A percentile compares a stretch with the other conserved stretches of the same genome.
Conservation (phyloP, 2,329 filamentous ascomycete species). For the Penicillium corylophilum region DNA sequence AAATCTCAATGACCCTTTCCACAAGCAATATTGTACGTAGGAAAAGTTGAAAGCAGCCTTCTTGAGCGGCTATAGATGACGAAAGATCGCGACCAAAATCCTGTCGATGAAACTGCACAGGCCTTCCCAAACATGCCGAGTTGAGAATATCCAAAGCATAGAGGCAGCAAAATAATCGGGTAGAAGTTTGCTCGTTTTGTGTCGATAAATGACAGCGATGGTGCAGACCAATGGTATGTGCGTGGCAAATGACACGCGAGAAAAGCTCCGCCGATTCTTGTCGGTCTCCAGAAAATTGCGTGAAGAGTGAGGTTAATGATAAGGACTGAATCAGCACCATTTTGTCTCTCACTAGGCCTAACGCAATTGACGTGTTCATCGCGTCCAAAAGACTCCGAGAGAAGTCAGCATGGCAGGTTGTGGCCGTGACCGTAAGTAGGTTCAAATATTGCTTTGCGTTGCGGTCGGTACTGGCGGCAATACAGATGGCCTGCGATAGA, state of each 20-base stretch:
- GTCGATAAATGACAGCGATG: not conserved
- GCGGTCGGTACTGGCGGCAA: not conserved
- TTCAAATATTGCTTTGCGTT: not conserved
- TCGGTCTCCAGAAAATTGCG: not conserved
- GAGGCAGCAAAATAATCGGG: not conserved
- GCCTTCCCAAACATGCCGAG: not conserved
- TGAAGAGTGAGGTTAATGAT: not conserved
- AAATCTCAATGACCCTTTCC: not conserved
- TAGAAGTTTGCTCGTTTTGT: not conserved
- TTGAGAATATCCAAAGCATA: not conserved
- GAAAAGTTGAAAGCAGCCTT: not conserved
- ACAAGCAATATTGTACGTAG: not conserved
- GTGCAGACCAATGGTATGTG: not conserved
- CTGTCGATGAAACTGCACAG: not conserved
- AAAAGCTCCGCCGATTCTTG: not conserved
- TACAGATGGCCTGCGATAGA: not conserved
- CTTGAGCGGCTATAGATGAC: not conserved
- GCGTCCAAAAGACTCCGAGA: not conserved
- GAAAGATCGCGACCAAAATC: not conserved
- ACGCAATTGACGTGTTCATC: not conserved
- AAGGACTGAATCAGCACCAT: not conserved
- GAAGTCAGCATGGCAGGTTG: not conserved
- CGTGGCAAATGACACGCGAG: not conserved
- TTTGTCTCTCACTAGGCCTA: not conserved
- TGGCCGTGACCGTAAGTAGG: not conserved